phyloP scores from a whole-genome alignment of 208 protist species.

The Acanthamoeba lenticulata region DNA sequence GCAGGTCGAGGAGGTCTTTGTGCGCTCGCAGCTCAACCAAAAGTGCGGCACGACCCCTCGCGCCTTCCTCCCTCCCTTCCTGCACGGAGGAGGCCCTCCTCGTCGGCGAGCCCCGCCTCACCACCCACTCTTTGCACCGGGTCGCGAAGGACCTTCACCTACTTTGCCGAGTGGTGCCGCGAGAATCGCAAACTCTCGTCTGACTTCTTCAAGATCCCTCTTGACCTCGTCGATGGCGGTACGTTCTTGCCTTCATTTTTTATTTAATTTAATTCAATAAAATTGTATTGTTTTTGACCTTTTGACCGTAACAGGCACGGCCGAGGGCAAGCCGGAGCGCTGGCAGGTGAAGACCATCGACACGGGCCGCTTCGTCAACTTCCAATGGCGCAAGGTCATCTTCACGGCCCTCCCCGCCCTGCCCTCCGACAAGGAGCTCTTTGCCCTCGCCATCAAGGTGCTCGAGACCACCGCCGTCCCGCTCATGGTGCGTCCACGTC shows the following conservation, averaged over 20 bases:
- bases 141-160: neutral
- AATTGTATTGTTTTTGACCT: neutral
- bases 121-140: too few relatives aligned
- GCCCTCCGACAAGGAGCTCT: neutral
- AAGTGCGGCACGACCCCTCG: neutral
- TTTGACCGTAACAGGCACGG: neutral
- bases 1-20: conserved; percentile 4
- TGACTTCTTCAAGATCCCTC: neutral
- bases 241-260: too few relatives aligned
- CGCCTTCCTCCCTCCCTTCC: neutral
- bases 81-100: neutral
- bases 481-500: neutral
- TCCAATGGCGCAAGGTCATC: neutral
- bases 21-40: conserved; percentile 26
- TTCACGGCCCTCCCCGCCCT: neutral
- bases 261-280: too few relatives aligned
- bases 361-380: neutral
- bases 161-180: conserved; percentile 15
- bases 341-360: conserved; percentile 31
- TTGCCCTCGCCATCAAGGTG: neutral
- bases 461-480: neutral
- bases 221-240: neutral
- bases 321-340: neutral
- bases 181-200: neutral
- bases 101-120: neutral